phyloP scores from a whole-genome alignment of 2,329 filamentous ascomycete species.

The Alternaria angustiovoidea region DNA sequence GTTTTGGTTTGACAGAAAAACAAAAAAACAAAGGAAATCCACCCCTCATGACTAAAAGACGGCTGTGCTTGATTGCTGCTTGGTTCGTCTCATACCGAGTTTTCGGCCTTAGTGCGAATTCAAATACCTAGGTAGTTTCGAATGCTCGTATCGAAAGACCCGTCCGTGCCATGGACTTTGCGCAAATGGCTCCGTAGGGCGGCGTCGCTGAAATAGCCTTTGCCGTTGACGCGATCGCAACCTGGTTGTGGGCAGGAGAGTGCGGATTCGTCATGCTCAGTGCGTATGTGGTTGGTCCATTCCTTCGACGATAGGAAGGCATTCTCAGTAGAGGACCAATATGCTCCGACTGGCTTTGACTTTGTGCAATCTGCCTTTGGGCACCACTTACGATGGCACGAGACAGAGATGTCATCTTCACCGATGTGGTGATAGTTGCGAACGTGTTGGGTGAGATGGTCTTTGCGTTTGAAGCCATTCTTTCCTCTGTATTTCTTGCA shows the following conservation, averaged over 20 bases:
- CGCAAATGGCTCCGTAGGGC: background rate
- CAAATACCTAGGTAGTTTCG: too few species aligned
- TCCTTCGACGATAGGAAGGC: rapidly evolving
- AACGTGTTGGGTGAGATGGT: constrained; percentile 5
- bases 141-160: background rate
- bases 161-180: background rate
- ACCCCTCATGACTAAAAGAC: too few species aligned
- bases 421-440: constrained; percentile 6
- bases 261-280: background rate
- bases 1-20: background rate
- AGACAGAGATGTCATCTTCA: too few species aligned
- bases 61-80: too few species aligned
- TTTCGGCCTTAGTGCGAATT: too few species aligned
- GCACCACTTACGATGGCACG: too few species aligned
- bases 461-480: background rate
- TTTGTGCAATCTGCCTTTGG: background rate
- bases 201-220: background rate
- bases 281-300: background rate
- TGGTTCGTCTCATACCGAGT: too few species aligned
- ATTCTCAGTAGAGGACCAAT: too few species aligned
- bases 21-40: background rate
- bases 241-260: background rate
- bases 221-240: constrained; percentile 1
- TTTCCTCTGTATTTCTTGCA: constrained; percentile 5
- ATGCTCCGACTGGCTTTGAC: too few species aligned